These are phyloP conservation scores for Prunella vulgaris DNA, from an alignment of 257 asterid genomes.

Conservation along the genomic window DNA sequence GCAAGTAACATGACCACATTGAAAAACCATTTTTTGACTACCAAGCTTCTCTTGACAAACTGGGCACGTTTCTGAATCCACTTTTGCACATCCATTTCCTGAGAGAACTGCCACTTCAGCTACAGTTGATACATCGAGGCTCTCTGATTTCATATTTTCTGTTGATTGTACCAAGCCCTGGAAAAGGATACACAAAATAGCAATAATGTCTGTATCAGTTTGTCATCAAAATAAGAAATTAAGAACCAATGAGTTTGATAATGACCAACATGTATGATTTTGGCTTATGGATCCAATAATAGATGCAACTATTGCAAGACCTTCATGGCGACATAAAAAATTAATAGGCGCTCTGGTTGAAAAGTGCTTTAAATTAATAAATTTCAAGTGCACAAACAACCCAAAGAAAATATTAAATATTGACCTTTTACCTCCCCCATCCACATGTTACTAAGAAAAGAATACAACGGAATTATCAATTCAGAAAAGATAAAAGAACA, in stretches of 20 bases:
- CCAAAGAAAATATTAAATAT: neutral
- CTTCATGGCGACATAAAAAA: neutral
- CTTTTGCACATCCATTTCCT: conserved; percentile 31
- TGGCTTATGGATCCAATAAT: neutral
- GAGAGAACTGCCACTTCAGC: conserved; percentile 30
- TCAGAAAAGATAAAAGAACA: neutral
- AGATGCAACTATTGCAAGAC: neutral
- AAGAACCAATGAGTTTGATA: conserved; percentile 10
- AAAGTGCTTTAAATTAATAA: neutral
- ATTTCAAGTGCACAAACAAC: neutral
- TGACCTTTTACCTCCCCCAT: neutral
- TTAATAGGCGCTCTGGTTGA: neutral
- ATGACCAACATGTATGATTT: neutral
- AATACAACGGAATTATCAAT: neutral
- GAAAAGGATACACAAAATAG: conserved; percentile 18
- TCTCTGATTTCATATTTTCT: conserved; percentile 37
- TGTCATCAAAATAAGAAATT: neutral
- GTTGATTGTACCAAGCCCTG: conserved; percentile 86
- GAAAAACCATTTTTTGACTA: conserved; percentile 91
- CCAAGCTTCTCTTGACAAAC: conserved; percentile 91
- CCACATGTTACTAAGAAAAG: neutral
- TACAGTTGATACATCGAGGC: conserved; percentile 31
- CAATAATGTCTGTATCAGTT: conserved; percentile 10
- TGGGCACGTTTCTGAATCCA: conserved; percentile 63
- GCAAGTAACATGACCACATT: conserved; percentile 91